Conservation (phyloP, 2,329 filamentous ascomycete genomes). For the Epichloe sibirici region DNA sequence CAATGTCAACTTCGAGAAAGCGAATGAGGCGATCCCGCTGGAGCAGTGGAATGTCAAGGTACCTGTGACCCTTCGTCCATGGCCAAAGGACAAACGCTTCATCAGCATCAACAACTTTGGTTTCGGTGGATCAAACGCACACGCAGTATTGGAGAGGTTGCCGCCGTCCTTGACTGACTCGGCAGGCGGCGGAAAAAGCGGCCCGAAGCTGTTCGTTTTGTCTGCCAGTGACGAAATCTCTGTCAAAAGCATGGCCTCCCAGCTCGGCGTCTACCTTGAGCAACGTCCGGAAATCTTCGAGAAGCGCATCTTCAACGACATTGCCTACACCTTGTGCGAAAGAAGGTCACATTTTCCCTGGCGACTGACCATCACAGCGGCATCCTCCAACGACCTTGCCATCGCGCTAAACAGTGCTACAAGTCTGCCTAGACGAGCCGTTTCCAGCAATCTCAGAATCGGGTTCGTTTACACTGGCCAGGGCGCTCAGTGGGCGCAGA, state of each 20-base stretch:
- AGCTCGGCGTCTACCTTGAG: slow-evolving; percentile 27
- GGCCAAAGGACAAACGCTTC: slow-evolving; percentile 35
- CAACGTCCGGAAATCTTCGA: slow-evolving; percentile 29
- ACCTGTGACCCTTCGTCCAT: slow-evolving; percentile 31
- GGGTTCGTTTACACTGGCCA: slow-evolving; percentile 29
- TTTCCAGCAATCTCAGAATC: slow-evolving; percentile 11
- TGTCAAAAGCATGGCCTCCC: slow-evolving; percentile 15
- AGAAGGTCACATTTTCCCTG: slow-evolving; percentile 31
- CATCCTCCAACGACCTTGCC: slow-evolving; percentile 31
- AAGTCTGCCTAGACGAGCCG: not conserved
- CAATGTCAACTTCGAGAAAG: slow-evolving; percentile 36
- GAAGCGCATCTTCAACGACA: slow-evolving; percentile 29
- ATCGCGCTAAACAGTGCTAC: slow-evolving; percentile 27
- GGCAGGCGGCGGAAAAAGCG: not conserved
- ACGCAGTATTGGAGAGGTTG: slow-evolving; percentile 24
- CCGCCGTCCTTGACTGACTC: not conserved
- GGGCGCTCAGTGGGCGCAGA: slow-evolving; percentile 25
- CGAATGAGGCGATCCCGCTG: slow-evolving; percentile 36
- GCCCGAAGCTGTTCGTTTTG: slow-evolving; percentile 28
- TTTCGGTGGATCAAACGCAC: slow-evolving; percentile 33
- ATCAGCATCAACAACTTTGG: slow-evolving; percentile 39
- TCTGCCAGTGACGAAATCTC: slow-evolving; percentile 26
- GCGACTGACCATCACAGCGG: slow-evolving; percentile 30
- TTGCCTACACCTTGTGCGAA: slow-evolving; percentile 36
- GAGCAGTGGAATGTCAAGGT: slow-evolving; percentile 38